Evolutionary conservation across 2,329 filamentous ascomycete species (phyloP).

Genomic region (Hypoxylon sp.): DNA sequence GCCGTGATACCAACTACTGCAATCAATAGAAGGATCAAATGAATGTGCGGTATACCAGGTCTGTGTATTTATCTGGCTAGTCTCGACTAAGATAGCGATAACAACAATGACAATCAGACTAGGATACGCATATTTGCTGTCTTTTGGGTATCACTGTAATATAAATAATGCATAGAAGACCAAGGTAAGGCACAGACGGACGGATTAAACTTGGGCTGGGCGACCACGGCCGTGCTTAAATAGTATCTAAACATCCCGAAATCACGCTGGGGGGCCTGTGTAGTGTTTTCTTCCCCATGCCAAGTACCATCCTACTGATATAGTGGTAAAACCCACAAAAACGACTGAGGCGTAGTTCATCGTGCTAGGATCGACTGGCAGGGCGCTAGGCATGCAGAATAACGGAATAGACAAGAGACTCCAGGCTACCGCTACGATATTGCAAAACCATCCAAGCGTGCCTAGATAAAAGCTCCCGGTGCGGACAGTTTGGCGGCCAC

Average conservation of each 20-base stretch:
- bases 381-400: constrained; percentile 78
- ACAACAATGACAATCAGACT: too few species aligned
- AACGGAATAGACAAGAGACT: constrained; percentile 77
- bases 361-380: constrained; percentile 67
- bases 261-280: constrained; percentile 68
- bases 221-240: constrained; percentile 14
- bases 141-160: constrained; percentile 32
- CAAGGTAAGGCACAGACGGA: constrained; percentile 3
- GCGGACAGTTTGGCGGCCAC: constrained; percentile 71
- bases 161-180: constrained; percentile 11
- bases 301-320: constrained; percentile 77
- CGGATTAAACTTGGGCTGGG: constrained; percentile 2
- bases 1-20: too few species aligned
- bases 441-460: constrained; percentile 71
- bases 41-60: constrained; percentile 2
- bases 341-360: constrained; percentile 85
- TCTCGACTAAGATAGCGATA: too few species aligned
- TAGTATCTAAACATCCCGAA: constrained; percentile 3
- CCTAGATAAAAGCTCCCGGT: constrained; percentile 74
- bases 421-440: constrained; percentile 77
- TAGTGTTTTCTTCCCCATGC: constrained; percentile 80
- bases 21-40: too few species aligned
- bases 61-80: constrained; percentile 7
- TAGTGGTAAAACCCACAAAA: constrained; percentile 75
- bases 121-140: too few species aligned